Evolutionary conservation across 257 asterid genomes (phyloP), one percentile per base, ranked within the genome.

Genomic region (Rauvolfia tetraphylla): DNA sequence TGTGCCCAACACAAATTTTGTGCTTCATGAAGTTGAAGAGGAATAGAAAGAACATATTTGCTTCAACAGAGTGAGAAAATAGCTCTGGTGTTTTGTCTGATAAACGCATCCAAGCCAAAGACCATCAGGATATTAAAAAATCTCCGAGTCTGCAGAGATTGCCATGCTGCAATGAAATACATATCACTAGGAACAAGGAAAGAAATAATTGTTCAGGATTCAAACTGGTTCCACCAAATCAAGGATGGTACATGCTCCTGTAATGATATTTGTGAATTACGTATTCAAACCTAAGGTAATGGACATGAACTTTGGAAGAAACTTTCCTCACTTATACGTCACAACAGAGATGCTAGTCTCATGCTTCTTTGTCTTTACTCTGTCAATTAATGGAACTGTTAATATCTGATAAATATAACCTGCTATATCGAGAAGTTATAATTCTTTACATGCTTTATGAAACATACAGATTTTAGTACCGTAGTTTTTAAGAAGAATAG

Each of bases 31-130:
- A 57, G 90, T 92, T 75, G 98, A 89, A 84, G 98, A 95, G 83
- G 96, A 88, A 67, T 78, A 75, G 51, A 94, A 92, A 88, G 98
- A 91, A 69, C 87, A 81, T 88, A 84, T 74, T 77, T 95, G 85
- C 82, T 89, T 81, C 98, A 92, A 54, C 98, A 92, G 76, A 95
- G 98, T 80, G 98, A 95, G 90, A 95, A 90, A 74, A 67, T 95
- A 41, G 97, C 98, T 8, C 81, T 95, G 87, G 96, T 91, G 0
- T 95, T 89, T 33, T 96, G 98, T 15, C 95, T 95, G 33, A 87
- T 92, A 63, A 87, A 95, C 84, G 87, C 91, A 31, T 63, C 83
- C 27, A 84, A 83, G 34, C 78, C 82, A 27, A 95, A 83, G 83
- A 78, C 93, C 0, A 87, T 95, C 17, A 83, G 95, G 76, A 90